These are phyloP conservation scores for Cornus kousa DNA, from an alignment of 148 eudicot species.

Conservation along the genomic window DNA sequence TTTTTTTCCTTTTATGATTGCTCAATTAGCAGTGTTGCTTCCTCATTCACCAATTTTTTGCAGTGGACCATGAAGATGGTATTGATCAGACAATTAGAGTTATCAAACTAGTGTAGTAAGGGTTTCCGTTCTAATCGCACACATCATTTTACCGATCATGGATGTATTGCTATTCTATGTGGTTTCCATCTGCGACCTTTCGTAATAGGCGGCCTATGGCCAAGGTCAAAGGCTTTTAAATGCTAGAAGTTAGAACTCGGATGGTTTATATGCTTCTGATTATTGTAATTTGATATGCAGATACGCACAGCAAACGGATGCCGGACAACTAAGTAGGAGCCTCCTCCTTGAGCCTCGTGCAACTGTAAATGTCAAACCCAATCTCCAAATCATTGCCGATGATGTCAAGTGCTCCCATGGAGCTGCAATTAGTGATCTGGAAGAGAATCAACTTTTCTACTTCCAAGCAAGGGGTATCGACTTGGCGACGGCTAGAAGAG, in stretches of 20 bases:
- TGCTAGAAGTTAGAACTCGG: background rate
- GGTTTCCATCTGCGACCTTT: background rate
- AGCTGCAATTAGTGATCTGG: constrained; percentile 84
- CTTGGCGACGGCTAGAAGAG: constrained; percentile 65
- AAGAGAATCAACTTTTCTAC: constrained; percentile 87
- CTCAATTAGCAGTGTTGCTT: background rate
- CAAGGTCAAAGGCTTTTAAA: background rate
- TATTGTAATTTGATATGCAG: constrained; percentile 28
- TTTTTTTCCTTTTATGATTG: background rate
- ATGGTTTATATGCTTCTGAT: background rate
- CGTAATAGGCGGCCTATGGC: background rate
- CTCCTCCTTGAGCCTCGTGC: constrained; percentile 88
- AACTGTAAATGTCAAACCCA: constrained; percentile 81
- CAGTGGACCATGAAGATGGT: background rate
- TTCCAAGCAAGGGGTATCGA: constrained; percentile 87
- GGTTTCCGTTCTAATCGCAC: background rate
- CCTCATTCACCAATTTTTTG: background rate
- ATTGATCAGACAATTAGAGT: background rate
- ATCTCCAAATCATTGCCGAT: constrained; percentile 87
- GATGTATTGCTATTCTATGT: background rate
- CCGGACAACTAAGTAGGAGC: constrained; percentile 90
- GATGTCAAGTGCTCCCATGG: constrained; percentile 98
- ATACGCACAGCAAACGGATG: constrained; percentile 89
- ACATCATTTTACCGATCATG: background rate
- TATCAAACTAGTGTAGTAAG: background rate